Conservation (phyloP, 2,329 filamentous ascomycete species). For the Trichoderma hamatum region DNA sequence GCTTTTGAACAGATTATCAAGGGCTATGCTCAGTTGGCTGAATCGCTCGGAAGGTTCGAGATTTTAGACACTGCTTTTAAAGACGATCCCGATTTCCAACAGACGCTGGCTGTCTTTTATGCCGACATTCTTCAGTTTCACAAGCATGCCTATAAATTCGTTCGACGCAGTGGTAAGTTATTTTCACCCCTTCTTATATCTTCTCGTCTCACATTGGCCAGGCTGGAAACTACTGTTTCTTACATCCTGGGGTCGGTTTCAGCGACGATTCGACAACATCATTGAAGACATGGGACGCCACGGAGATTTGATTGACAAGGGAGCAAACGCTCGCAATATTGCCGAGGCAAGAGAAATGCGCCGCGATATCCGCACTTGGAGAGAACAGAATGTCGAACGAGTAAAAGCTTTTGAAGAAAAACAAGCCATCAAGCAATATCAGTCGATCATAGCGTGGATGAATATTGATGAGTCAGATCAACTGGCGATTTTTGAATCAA, state of each 20-base stretch:
- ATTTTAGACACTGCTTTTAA: conserved; percentile 35
- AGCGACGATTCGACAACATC: neutral
- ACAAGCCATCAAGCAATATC: neutral
- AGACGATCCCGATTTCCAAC: conserved; percentile 42
- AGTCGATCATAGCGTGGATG: neutral
- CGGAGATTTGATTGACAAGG: neutral
- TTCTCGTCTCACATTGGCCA: neutral
- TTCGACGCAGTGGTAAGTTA: conserved; percentile 33
- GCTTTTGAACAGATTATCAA: conserved; percentile 14
- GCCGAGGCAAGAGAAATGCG: neutral
- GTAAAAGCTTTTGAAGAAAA: neutral
- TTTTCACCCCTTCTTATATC: neutral
- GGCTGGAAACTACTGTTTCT: neutral
- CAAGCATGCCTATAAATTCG: conserved; percentile 49
- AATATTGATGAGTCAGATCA: neutral
- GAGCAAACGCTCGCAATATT: neutral
- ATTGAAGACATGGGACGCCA: neutral
- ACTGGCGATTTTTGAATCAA: neutral
- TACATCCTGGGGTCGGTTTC: neutral
- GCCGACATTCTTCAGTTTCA: conserved; percentile 54
- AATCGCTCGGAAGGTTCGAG: conserved; percentile 29
- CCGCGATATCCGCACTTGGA: conserved; percentile 34
- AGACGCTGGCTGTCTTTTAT: conserved; percentile 48
- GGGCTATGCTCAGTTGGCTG: neutral
- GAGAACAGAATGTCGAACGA: conserved; percentile 54